phyloP scores from a whole-genome alignment of 225 moss, liverwort and hornwort species.

The Physcomitrellopsis africana region DNA sequence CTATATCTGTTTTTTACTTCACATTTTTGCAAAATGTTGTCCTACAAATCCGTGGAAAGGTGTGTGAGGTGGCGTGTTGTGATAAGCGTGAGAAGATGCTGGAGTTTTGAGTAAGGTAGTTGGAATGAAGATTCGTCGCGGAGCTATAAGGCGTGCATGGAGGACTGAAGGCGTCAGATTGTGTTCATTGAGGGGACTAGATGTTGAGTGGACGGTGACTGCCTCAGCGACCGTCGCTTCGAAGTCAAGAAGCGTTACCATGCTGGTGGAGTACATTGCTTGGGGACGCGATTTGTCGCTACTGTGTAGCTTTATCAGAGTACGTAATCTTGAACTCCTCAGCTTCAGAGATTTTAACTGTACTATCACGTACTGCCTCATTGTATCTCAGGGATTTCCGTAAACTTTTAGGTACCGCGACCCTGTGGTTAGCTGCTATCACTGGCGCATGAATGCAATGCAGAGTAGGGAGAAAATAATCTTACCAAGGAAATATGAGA shows the following conservation, averaged over 20 bases:
- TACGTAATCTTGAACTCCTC: no score
- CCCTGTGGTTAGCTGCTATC: neutral
- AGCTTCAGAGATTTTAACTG: neutral
- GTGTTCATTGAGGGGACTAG: no score
- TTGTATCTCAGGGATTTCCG: neutral
- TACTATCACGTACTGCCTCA: neutral
- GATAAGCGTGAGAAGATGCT: neutral
- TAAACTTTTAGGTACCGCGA: neutral
- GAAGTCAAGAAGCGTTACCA: no score
- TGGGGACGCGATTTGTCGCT: no score
- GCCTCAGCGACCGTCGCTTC: no score
- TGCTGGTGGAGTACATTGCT: no score
- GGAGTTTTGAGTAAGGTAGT: neutral
- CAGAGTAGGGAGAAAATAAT: slow-evolving; percentile 3
- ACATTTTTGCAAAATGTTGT: no score
- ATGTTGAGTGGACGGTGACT: no score
- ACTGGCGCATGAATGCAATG: neutral
- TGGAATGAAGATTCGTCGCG: neutral
- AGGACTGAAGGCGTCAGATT: no score
- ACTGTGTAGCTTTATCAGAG: no score
- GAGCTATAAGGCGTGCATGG: no score
- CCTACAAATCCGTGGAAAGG: neutral
- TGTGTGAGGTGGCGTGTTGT: neutral
- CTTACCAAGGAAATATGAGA: neutral
- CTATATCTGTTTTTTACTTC: neutral